These are phyloP conservation scores for Phanerochaete sordida DNA, from an alignment of 768 basidiomycete genomes.

Conservation along the genomic window DNA sequence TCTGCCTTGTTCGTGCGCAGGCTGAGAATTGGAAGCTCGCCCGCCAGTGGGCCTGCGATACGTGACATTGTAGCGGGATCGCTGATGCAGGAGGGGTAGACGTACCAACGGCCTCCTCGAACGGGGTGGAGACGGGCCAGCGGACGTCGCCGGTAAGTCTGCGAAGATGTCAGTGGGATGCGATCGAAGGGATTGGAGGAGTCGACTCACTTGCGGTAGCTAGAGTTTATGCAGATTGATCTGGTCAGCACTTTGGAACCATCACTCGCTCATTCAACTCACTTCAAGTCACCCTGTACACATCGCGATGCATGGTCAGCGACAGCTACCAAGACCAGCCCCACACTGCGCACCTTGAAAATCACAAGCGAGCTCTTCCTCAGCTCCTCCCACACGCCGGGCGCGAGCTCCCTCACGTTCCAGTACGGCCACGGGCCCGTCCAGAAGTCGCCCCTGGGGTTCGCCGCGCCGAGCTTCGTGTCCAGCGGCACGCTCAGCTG, in stretches of 20 bases:
- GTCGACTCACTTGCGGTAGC: slow-evolving; percentile 83
- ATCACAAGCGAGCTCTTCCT: slow-evolving; percentile 64
- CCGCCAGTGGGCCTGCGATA: slow-evolving; percentile 64
- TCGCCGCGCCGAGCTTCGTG: slow-evolving; percentile 52
- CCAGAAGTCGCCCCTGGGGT: slow-evolving; percentile 55
- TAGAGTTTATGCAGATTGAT: slow-evolving; percentile 20
- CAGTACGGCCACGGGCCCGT: slow-evolving; percentile 74
- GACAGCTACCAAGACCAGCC: too few relatives aligned
- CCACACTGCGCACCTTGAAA: slow-evolving; percentile 77
- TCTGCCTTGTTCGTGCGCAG: slow-evolving; percentile 95
- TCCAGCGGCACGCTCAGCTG: slow-evolving; percentile 62
- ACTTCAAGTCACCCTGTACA: slow-evolving; percentile 86
- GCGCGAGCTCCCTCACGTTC: slow-evolving; percentile 57
- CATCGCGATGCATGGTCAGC: too few relatives aligned
- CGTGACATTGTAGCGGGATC: not conserved
- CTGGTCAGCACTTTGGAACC: not conserved
- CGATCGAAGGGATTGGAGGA: not conserved
- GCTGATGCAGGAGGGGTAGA: not conserved
- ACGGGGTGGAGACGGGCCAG: slow-evolving; percentile 83
- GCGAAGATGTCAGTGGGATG: not conserved
- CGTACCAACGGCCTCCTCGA: slow-evolving; percentile 68
- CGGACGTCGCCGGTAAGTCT: slow-evolving; percentile 86
- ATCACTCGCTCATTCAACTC: slow-evolving; percentile 24
- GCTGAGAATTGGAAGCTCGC: slow-evolving; percentile 72
- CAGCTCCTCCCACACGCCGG: slow-evolving; percentile 48